Base-by-base conservation (phyloP, 805 yeast genomes). In the Ascoidea asiatica region DNA sequence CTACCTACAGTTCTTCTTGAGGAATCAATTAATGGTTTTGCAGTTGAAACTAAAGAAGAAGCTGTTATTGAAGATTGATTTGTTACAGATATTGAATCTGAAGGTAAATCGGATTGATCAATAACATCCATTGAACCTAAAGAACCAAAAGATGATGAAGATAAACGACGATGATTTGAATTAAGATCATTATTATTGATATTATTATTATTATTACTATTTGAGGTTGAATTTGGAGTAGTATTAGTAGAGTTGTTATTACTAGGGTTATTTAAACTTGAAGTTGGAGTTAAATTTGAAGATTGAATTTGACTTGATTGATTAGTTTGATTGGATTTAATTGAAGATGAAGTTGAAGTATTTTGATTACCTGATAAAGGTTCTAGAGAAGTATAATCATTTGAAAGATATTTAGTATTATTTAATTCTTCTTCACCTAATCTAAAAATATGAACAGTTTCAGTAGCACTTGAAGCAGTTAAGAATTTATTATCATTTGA, bases 381-480 rank as follows among this genome's bases (percentile, higher is more conserved):
- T 48, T 52, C 6, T 37, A 43, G 44, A 29, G 35, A 29, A 29
- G 35, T 11, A 15, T 29, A 29, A 29, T 29, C 35, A 29, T 29
- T 29, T 29, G 35, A 29, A 11, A 29, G 35, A 29, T 29, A 29
- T 29, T 29, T 29, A 11, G 35, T 29, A 3, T 29, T 29, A 3
- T 29, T 29, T 29, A 29, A 3, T 29, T 29, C 35, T 37, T 65
- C 70, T 29, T 71, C 77, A 1, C 78, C 83, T 44, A 89, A 61
- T 46, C 88, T 72, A 68, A 90, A 92, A 37, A 92, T 77, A 60
- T 92, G 99, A 19, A 92, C 89, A 0, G 99, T 92, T 39, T 85
- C 94, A 19, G 94, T 86, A 2, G 94, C 77, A 21, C 94, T 81
- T 8, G 90, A 77, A 21, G 90, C 95, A n/a, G 86, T 75, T 23